Base-by-base conservation (phyloP, 2,329 filamentous ascomycete genomes). In the Diaporthe helianthi region DNA sequence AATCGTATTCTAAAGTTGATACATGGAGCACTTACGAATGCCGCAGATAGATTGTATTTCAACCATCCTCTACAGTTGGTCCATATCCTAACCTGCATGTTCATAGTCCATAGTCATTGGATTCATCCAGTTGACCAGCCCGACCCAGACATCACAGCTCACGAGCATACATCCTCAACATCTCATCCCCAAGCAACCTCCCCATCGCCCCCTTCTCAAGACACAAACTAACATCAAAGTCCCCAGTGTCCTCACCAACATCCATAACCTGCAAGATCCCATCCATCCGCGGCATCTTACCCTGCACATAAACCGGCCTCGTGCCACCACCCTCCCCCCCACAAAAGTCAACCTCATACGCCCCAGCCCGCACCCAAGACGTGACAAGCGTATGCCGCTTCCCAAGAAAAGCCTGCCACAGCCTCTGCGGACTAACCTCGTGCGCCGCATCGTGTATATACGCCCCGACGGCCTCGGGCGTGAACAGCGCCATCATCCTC, bases 401-500 rank as follows among this genome's bases (percentile, higher is more conserved):
- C 0, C 83, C 84, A 8, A 84, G 67, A 65, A 85, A 85, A 0
- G 73, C 80, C 69, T 83, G 80, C 84, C 83, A 86, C 19, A 85
- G 71, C 7, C 84, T 77, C 74, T 85, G 83, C 0, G 84, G 83
- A 13, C 78, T 79, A 13, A 78, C 71, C 72, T 85, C 83, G 67
- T 80, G 76, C 3, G 81, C 81, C 12, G 78, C 76, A 60, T 83
- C 80, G 67, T 85, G 80, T 3, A 86, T 73, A 41, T 80, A 74
- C 4, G 81, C 79, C 0, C 76, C 78, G 2, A 86, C 73, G 0
- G 78, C 77, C 5, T 77, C 76, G 0, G 78, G 75, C 0, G 78
- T 81, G 69, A 84, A 84, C 1, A 29, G 73, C 4, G 73, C 65
- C 53, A 84, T 72, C 9, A 75, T 80, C 1, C 71, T 22, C 3